Evolutionary conservation across 306 rosid genomes (phyloP), one percentile per base, ranked within the genome.

Genomic region (Calophaca sinica): DNA sequence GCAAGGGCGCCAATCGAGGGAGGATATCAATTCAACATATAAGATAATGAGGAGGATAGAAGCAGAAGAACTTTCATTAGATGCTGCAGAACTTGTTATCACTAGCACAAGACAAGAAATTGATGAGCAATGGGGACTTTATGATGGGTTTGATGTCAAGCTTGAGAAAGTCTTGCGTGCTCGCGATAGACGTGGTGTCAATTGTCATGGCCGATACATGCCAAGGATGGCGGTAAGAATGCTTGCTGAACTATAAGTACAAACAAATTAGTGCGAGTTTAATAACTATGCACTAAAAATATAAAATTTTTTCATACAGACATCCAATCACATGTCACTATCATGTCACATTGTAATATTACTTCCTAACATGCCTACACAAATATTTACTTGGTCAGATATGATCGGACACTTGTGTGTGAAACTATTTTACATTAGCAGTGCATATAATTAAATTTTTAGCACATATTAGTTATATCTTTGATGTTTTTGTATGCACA

Each of bases 61-160:
- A 73, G 98, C 87, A n/a, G 94, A 93, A 67, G 98, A 90, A 64
- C 96, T 93, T 74, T 86, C 96, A 35, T 86, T 93, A 12, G 98
- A 93, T 79, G 90, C 96, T 48, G 96, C 98, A 54, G 98, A 93
- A 73, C 93, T 90, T 75, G 96, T 93, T 48, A 89, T 93, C 70
- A 93, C 98, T 15, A 90, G 98, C 63, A 93, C 98, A 59, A 86
- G 79, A 67, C 98, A 93, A 75, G 98, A 93, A 81, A 87, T 90
- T 35, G 94, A 90, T 13, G 94, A 93, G 79, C 98, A 93, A 73
- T 93, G 98, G 98, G 98, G 98, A 20, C 96, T 93, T 33, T 93
- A 93, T 55, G 96, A 93, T 67, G 98, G 98, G 1, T 93, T 93
- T 63, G 93, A 93, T 85, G 96, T 93, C 75, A 90, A 90, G 87